Evolutionary conservation across 2,329 filamentous ascomycete genomes (phyloP).

Genomic region (Colletotrichum karsti): DNA sequence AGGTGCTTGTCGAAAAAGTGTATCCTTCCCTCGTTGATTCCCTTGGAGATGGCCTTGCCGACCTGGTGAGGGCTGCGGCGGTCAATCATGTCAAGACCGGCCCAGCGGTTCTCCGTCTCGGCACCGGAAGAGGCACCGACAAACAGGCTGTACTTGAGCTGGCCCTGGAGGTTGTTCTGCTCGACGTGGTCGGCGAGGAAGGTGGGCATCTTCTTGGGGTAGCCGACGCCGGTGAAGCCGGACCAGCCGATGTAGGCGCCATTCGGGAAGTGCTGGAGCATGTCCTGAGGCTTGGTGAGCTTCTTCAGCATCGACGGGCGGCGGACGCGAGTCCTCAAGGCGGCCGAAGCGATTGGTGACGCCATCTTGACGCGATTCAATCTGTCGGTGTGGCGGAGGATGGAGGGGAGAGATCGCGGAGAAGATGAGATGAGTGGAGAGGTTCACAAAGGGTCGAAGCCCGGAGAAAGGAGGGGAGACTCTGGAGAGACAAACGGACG

Average conservation of each 20-base stretch:
- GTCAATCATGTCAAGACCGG: conserved; percentile 89
- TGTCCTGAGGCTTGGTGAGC: conserved; percentile 80
- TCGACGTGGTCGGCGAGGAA: conserved; percentile 90
- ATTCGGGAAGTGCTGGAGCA: conserved; percentile 84
- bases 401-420: background rate
- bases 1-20: conserved; percentile 95
- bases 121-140: conserved; percentile 90
- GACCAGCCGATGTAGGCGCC: conserved; percentile 91
- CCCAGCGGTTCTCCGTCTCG: conserved; percentile 93
- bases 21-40: conserved; percentile 88
- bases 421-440: background rate
- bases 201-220: conserved; percentile 87
- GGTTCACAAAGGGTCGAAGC: background rate
- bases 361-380: conserved; percentile 48
- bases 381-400: background rate
- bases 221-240: conserved; percentile 89
- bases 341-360: conserved; percentile 69
- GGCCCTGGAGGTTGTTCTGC: conserved; percentile 82
- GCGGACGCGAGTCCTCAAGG: conserved; percentile 78
- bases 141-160: conserved; percentile 87
- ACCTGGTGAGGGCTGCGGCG: conserved; percentile 87
- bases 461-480: conserved; percentile 1
- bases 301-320: conserved; percentile 83
- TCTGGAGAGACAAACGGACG: background rate
- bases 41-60: conserved; percentile 88